phyloP scores from a whole-genome alignment of 352 stramenopile species.

The Phytopythium litorale region DNA sequence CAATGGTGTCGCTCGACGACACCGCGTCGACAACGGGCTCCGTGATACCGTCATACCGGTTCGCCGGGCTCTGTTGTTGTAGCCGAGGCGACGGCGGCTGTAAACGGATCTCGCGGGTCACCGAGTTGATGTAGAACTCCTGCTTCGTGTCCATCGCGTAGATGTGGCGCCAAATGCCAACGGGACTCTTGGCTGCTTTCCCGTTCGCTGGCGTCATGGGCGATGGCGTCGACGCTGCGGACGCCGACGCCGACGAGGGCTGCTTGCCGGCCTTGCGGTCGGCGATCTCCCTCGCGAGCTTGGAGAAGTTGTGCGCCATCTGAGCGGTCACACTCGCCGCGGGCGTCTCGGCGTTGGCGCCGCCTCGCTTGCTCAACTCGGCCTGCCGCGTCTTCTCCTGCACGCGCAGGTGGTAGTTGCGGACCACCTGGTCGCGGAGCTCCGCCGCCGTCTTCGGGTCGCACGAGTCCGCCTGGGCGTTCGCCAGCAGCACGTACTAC shows the following conservation, averaged over 20 bases:
- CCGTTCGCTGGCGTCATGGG: conserved; percentile 2
- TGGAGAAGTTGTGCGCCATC: conserved; percentile 76
- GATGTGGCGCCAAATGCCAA: conserved; percentile 68
- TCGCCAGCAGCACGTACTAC: conserved; percentile 75
- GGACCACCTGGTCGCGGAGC: conserved; percentile 64
- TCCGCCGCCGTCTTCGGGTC: conserved; percentile 63
- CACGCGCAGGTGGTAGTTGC: conserved; percentile 59
- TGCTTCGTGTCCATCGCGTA: conserved; percentile 51
- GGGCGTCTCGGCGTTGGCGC: conserved; percentile 23
- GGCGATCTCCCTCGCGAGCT: conserved; percentile 64
- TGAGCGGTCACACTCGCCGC: conserved; percentile 32
- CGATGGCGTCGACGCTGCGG: conserved; percentile 11
- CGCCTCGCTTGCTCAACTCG: conserved; percentile 28
- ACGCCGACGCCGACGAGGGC: conserved; percentile 11
- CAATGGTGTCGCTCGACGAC: conserved; percentile 3
- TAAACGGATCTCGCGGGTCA: conserved; percentile 68
- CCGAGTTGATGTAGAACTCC: conserved; percentile 78
- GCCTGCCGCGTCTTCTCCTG: conserved; percentile 52
- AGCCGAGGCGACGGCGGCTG: conserved; percentile 44
- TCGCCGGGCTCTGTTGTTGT: conserved; percentile 50
- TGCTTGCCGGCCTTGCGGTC: conserved; percentile 45
- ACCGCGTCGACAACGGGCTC: conserved; percentile 17
- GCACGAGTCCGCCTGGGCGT: conserved; percentile 76
- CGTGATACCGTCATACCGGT: conserved; percentile 42
- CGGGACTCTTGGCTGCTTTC: neutral